Conservation (phyloP, 306 rosid species). For the Trifolium pratense region DNA sequence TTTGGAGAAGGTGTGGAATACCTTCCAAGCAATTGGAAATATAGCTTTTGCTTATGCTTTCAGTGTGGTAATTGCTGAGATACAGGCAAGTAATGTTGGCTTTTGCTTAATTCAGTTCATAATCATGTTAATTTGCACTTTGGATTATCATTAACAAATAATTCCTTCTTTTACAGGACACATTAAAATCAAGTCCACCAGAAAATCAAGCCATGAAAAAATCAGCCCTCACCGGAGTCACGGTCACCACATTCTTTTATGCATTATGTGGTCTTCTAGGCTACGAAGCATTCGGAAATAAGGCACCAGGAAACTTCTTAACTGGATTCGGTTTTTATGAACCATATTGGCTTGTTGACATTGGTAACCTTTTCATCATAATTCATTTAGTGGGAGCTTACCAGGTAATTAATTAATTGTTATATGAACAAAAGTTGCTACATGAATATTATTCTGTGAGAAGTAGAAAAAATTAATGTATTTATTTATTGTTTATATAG, state of each 20-base stretch:
- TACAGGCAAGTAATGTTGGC: constrained; percentile 43
- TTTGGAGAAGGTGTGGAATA: constrained; percentile 42
- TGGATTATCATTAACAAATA: neutral
- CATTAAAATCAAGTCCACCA: constrained; percentile 57
- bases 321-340: constrained; percentile 68
- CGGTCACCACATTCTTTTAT: constrained; percentile 45
- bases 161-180: constrained; percentile 37
- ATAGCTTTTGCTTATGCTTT: constrained; percentile 56
- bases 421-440: neutral
- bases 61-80: constrained; percentile 41
- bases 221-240: constrained; percentile 25
- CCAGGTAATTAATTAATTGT: constrained; percentile 42
- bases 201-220: constrained; percentile 55
- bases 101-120: neutral
- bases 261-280: constrained; percentile 52
- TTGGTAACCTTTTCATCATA: constrained; percentile 50
- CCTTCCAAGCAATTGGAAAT: constrained; percentile 52
- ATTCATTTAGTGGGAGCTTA: constrained; percentile 57
- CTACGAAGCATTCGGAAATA: constrained; percentile 57
- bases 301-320: constrained; percentile 58
- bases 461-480: neutral
- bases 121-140: neutral
- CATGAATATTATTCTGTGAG: neutral
- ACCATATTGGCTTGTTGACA: constrained; percentile 58
- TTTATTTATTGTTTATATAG: constrained; percentile 33